Percentiles rank a stretch among this genome's conserved stretches.
These are phyloP conservation scores for Arabidopsis lyrata DNA, from an alignment of 441 rosid species.

Conservation along the genomic window DNA sequence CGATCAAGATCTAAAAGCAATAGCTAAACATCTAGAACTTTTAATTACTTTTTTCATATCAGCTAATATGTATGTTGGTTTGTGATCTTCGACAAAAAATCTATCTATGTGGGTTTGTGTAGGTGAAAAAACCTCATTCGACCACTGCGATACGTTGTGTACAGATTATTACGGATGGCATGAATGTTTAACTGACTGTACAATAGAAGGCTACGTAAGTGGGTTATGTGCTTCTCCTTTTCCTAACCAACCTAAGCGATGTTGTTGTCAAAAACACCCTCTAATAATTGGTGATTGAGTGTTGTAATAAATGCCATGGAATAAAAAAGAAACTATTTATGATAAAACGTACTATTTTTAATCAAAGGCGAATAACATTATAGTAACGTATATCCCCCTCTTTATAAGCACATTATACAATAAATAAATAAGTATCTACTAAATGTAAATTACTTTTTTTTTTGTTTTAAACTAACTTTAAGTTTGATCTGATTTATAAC, in stretches of 20 bases:
- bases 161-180: neutral
- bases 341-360: no score
- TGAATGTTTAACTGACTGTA: neutral
- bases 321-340: no score
- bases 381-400: no score
- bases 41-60: neutral
- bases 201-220: rapidly evolving
- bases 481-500: no score
- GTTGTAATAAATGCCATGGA: no score
- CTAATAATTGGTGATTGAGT: no score
- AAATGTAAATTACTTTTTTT: no score
- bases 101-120: no score
- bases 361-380: no score
- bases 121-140: neutral
- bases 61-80: neutral
- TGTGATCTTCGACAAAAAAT: neutral
- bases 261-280: conserved; percentile 5
- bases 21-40: neutral
- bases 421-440: no score
- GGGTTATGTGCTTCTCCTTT: neutral
- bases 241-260: neutral
- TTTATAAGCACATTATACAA: no score
- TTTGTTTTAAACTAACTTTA: no score
- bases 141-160: neutral
- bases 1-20: neutral